phyloP scores from a whole-genome alignment of 2,329 filamentous ascomycete genomes.

The Pestalotiopsis sp. region DNA sequence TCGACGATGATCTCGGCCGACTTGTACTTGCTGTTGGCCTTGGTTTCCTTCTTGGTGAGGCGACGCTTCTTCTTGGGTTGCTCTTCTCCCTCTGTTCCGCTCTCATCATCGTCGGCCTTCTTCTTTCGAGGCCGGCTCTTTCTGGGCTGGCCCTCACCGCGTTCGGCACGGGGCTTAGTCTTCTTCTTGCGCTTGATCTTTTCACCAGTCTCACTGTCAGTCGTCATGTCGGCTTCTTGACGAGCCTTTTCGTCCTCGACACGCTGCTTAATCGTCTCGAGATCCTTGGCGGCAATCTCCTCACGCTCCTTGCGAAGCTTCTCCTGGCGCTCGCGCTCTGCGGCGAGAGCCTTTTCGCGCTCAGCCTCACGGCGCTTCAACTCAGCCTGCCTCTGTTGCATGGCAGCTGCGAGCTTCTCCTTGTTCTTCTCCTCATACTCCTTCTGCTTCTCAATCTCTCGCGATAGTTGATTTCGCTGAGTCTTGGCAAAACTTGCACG shows the following conservation, averaged over 20 bases:
- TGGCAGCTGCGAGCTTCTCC: constrained; percentile 80
- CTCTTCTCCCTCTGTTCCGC: constrained; percentile 51
- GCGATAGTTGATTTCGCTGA: constrained; percentile 87
- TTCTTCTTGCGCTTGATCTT: constrained; percentile 79
- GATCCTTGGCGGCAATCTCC: constrained; percentile 76
- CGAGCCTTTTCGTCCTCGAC: constrained; percentile 70
- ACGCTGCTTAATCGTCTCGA: constrained; percentile 71
- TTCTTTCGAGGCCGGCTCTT: constrained; percentile 47
- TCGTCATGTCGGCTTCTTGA: constrained; percentile 78
- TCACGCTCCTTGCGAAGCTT: constrained; percentile 87
- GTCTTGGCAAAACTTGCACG: constrained; percentile 99
- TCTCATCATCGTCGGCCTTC: constrained; percentile 62
- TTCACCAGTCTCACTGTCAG: constrained; percentile 80
- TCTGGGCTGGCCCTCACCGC: constrained; percentile 40
- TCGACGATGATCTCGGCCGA: constrained; percentile 82
- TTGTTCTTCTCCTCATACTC: constrained; percentile 95
- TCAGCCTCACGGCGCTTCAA: constrained; percentile 77
- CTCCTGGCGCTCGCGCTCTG: constrained; percentile 73
- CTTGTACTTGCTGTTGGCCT: constrained; percentile 69
- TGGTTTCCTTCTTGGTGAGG: constrained; percentile 51
- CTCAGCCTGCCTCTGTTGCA: constrained; percentile 80
- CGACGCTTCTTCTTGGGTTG: constrained; percentile 66
- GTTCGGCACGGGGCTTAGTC: constrained; percentile 34
- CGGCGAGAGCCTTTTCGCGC: constrained; percentile 67
- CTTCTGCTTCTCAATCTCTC: constrained; percentile 79